Evolutionary conservation across 2,329 filamentous ascomycete genomes (phyloP).

Genomic region (Lojkania enalia): DNA sequence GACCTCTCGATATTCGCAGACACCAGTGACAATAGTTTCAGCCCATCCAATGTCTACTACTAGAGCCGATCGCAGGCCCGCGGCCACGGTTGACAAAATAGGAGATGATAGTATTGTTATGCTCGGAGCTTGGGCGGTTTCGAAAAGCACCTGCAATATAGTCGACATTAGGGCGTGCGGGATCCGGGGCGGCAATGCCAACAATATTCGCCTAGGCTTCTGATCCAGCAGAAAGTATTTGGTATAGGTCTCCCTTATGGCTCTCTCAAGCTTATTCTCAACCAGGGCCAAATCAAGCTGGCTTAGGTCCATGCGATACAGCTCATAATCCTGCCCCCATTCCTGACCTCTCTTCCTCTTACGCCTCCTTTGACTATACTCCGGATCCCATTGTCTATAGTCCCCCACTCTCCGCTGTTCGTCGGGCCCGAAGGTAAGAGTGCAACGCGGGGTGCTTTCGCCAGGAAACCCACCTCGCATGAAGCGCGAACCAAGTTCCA

Average conservation of each 20-base stretch:
- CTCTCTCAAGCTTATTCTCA: slow-evolving; percentile 83
- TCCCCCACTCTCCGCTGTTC: slow-evolving; percentile 78
- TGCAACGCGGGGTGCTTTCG: slow-evolving; percentile 73
- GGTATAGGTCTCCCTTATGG: slow-evolving; percentile 78
- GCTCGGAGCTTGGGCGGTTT: slow-evolving; percentile 75
- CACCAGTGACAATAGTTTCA: slow-evolving; percentile 80
- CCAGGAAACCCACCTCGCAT: slow-evolving; percentile 85
- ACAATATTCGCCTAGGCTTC: slow-evolving; percentile 71
- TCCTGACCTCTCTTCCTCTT: slow-evolving; percentile 51
- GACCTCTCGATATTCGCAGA: slow-evolving; percentile 90
- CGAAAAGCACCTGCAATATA: slow-evolving; percentile 77
- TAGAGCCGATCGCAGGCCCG: slow-evolving; percentile 82
- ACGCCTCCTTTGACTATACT: slow-evolving; percentile 55
- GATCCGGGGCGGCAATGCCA: slow-evolving; percentile 76
- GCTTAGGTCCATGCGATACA: slow-evolving; percentile 78
- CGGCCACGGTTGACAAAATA: slow-evolving; percentile 73
- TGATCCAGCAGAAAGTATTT: slow-evolving; percentile 74
- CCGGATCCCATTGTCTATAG: slow-evolving; percentile 70
- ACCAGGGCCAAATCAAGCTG: slow-evolving; percentile 76
- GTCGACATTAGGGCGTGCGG: slow-evolving; percentile 78
- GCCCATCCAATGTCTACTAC: slow-evolving; percentile 92
- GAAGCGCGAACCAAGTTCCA: slow-evolving; percentile 80
- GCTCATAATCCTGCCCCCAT: slow-evolving; percentile 69
- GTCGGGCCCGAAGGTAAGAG: slow-evolving; percentile 72
- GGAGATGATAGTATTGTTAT: slow-evolving; percentile 80